Evolutionary conservation across 176 grass and related monocot genomes (phyloP), one percentile per base, ranked within the genome.

Genomic region (Metroxylon sagu): DNA sequence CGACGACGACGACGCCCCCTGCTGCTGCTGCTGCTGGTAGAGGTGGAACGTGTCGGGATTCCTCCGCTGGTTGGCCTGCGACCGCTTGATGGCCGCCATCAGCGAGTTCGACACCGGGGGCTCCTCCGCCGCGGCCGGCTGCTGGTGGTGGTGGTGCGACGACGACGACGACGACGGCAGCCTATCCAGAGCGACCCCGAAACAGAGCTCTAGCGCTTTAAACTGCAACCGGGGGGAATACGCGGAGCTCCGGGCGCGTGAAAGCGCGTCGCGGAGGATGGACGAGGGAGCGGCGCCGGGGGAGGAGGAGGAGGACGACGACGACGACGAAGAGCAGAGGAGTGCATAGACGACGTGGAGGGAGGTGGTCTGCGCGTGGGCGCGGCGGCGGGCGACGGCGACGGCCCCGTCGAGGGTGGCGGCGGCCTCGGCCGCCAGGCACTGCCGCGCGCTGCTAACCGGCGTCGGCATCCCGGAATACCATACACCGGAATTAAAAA

Each of bases 31-130:
- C 65, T 81, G 76, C 69, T 81, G 79, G 77, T 95, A 95, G 29
- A 95, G 74, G 70, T 95, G 91, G 83, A 85, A 87, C 14, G 75
- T 71, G 57, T 79, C 75, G 4, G 77, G 86, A 54, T 90, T 90
- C 26, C 91, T 70, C 0, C 86, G 65, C 80, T 84, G 86, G 71
- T 82, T 90, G 19, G 83, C 86, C 77, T 95, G 91, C 1, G 91
- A 90, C 19, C 86, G 80, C 80, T 84, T 95, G 74, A 95, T 85
- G 50, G 91, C 86, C 2, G 91, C 83, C 91, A 95, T 90, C 25
- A 95, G 86, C 10, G 86, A 95, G 82, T 95, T 95, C 23, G 90
- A 86, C 0, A 89, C 74, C 18, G 85, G 85, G 14, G 90, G 90
- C 18, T 85, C 85, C 3, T 82, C 79, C 0, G 53, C 35, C 66